A percentile compares a stretch with the other conserved stretches of the same genome.
These are phyloP conservation scores for Monosporascus sp. DNA, from an alignment of 2,329 filamentous ascomycete species.

Conservation along the genomic window DNA sequence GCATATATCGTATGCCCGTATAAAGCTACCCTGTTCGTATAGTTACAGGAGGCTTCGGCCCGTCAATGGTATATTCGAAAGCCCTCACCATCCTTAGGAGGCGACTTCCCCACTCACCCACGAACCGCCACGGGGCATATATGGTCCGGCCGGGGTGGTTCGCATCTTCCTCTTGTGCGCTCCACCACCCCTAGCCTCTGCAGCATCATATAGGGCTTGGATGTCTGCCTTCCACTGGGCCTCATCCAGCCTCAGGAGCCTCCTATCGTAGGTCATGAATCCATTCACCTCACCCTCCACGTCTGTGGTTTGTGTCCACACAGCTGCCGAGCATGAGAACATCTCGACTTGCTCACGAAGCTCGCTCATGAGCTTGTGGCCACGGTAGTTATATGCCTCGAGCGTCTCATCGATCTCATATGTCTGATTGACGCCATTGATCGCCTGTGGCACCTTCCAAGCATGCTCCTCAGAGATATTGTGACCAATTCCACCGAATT, in stretches of 20 bases:
- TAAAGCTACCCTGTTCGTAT: too few relatives aligned
- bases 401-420: conserved; percentile 60
- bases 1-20: too few relatives aligned
- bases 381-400: conserved; percentile 62
- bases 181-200: conserved; percentile 21
- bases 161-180: conserved; percentile 2
- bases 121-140: not conserved
- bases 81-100: too few relatives aligned
- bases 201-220: conserved; percentile 53
- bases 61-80: too few relatives aligned
- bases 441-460: conserved; percentile 58
- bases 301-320: conserved; percentile 72
- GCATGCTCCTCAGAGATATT: conserved; percentile 60
- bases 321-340: conserved; percentile 61
- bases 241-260: conserved; percentile 51
- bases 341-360: conserved; percentile 55
- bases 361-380: conserved; percentile 54
- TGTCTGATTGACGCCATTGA: conserved; percentile 58
- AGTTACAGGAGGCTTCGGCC: too few relatives aligned
- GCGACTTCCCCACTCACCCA: too few relatives aligned
- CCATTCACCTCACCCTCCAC: conserved; percentile 73
- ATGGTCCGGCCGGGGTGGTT: not conserved
- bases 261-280: conserved; percentile 63
- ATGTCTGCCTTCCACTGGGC: conserved; percentile 59
- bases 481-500: conserved; percentile 66